Percentiles rank a stretch among this genome's conserved stretches.
Conservation (phyloP, 208 protist genomes). For the Naegleria lovaniensis region DNA sequence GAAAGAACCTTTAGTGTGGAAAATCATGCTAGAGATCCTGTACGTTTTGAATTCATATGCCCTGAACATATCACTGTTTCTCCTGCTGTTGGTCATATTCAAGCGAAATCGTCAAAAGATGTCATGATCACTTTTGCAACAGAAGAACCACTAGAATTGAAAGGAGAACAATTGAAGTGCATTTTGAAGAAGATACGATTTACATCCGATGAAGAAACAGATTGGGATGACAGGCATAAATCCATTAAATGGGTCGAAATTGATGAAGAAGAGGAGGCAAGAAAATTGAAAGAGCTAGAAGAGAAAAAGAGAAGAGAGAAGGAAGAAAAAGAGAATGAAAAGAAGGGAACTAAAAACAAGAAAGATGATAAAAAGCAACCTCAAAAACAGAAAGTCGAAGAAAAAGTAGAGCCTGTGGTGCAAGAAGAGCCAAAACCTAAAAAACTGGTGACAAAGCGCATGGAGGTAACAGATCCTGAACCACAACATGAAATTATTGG, state of each 20-base stretch:
- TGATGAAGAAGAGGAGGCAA: constrained; percentile 9
- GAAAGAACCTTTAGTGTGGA: constrained; percentile 61
- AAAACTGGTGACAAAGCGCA: constrained; percentile 7
- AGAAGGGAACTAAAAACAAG: neutral
- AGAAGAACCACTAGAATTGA: constrained; percentile 22
- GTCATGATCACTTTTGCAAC: constrained; percentile 42
- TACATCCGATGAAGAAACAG: neutral
- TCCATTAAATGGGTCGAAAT: constrained; percentile 36
- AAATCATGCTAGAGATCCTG: constrained; percentile 62
- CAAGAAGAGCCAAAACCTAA: neutral
- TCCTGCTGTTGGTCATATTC: constrained; percentile 53
- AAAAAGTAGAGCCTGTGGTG: neutral
- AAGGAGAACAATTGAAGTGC: neutral
- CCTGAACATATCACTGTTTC: constrained; percentile 44
- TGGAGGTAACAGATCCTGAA: constrained; percentile 35
- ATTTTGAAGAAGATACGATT: constrained; percentile 6
- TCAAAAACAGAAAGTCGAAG: neutral
- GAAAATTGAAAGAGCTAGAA: constrained; percentile 2
- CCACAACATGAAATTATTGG: constrained; percentile 35
- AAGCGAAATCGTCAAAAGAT: constrained; percentile 36
- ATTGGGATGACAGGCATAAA: constrained; percentile 48
- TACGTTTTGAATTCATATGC: constrained; percentile 69
- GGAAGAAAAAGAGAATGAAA: constrained; percentile 28
- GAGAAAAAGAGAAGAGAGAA: neutral
- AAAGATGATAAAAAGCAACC: neutral